These are phyloP conservation scores for Hyaloperonospora brassicae DNA, from an alignment of 352 stramenopile genomes.

Conservation along the genomic window DNA sequence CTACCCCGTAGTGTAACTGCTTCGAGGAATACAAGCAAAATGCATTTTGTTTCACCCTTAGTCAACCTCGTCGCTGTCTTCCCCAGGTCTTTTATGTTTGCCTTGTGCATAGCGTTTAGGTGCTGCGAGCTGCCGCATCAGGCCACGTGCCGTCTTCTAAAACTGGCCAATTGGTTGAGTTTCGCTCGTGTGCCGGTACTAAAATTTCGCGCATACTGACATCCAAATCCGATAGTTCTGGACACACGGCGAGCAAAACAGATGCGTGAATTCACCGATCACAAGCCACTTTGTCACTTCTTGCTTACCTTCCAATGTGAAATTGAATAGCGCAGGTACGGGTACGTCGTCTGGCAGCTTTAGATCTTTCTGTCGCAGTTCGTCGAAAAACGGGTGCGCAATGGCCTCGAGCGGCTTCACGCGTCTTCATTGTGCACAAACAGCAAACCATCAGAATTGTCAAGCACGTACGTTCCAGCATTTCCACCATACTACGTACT, in stretches of 20 bases:
- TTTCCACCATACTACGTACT: slow-evolving; percentile 40
- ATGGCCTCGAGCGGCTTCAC: slow-evolving; percentile 79
- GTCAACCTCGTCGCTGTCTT: slow-evolving; percentile 20
- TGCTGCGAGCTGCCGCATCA: slow-evolving; percentile 29
- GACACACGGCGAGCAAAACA: slow-evolving; percentile 3
- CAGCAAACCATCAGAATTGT: not conserved
- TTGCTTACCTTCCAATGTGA: slow-evolving; percentile 78
- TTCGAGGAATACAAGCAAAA: slow-evolving; percentile 42
- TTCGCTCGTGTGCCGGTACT: slow-evolving; percentile 62
- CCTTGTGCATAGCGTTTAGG: slow-evolving; percentile 25
- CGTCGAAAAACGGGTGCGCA: slow-evolving; percentile 97
- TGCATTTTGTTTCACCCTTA: slow-evolving; percentile 41
- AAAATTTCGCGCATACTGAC: slow-evolving; percentile 65
- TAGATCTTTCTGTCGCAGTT: slow-evolving; percentile 85
- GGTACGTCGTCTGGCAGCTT: slow-evolving; percentile 82
- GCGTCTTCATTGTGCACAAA: slow-evolving; percentile 28
- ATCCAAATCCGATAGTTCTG: slow-evolving; percentile 76
- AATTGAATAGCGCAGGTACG: slow-evolving; percentile 90
- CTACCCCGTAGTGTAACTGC: not conserved
- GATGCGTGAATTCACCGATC: not conserved
- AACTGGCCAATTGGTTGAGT: slow-evolving; percentile 68
- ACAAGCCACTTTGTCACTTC: too few relatives aligned
- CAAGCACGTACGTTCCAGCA: not conserved
- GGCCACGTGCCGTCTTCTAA: slow-evolving; percentile 63
- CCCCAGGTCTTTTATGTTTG: slow-evolving; percentile 24